Evolutionary conservation across 179 eudicot species (phyloP).

Genomic region (Spergularia azorica): DNA sequence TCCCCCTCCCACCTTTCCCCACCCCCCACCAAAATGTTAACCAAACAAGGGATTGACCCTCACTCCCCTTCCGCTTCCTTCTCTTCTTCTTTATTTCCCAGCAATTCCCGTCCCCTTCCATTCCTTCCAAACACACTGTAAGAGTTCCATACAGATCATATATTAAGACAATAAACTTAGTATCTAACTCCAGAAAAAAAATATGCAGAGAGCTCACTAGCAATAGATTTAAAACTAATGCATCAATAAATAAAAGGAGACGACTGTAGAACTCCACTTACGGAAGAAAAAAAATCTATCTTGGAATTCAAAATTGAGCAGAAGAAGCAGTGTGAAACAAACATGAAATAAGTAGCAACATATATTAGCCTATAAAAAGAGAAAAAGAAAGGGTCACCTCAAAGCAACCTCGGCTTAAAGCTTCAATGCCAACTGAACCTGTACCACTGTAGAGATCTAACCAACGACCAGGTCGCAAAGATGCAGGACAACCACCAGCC

Average conservation of each 20-base stretch:
- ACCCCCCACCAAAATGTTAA: no score
- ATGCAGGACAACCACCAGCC: conserved; percentile 88
- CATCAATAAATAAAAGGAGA: not conserved
- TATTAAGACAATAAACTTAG: not conserved
- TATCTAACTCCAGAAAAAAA: not conserved
- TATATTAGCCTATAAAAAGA: not conserved
- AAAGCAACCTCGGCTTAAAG: conserved; percentile 87
- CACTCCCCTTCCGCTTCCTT: no score
- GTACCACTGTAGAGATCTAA: conserved; percentile 94
- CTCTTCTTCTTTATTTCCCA: no score
- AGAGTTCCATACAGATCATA: conserved; percentile 4
- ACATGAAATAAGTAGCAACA: not conserved
- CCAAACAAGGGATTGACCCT: no score
- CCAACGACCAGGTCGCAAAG: conserved; percentile 89
- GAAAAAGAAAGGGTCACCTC: conserved; percentile 46
- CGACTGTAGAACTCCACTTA: not conserved
- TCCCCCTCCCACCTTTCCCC: no score
- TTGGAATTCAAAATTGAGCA: not conserved
- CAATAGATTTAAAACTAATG: not conserved
- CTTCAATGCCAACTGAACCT: conserved; percentile 95
- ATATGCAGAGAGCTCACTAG: not conserved
- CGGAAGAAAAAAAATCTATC: not conserved
- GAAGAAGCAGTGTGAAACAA: not conserved
- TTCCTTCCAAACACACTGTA: not conserved
- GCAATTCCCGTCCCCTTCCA: no score